Base-by-base conservation (phyloP, 2,329 filamentous ascomycete species). In the Fusarium dlaminii region DNA sequence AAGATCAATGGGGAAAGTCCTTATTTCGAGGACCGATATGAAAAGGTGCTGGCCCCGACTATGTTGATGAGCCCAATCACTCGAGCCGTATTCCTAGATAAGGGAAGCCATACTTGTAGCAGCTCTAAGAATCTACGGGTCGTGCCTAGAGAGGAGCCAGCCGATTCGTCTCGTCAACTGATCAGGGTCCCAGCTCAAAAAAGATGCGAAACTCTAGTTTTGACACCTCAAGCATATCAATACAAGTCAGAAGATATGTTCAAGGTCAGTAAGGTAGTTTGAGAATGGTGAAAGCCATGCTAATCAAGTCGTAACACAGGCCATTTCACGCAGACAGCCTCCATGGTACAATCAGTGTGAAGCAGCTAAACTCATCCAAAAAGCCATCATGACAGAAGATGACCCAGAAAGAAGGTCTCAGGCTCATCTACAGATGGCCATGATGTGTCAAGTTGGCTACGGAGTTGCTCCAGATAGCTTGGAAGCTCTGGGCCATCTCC, bases 171-270 rank as follows among this genome's bases (percentile, higher is more conserved):
- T 27, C 57, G 27, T 9, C 57, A 66, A 42, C 6, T 66, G 11
- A 37, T 27, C 15, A 66, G 34, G 27, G 22, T 48, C 10, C 27
- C 37, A 13, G 37, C 32, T 18, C 22, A n/a, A 13, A 61, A 37
- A 37, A 40, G 48, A 20, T n/a, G n/a, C 14, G 63, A 52, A 20
- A 56, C 42, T 30, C 29, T 66, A 15, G 29, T 36, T 36, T 20
- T 66, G 29, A 40, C 57, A 6, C 63, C 63, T 12, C 63, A 66
- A n/a, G 40, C 46, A 3, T 52, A 66, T 27, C 42, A 39, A 42
- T 66, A 62, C 32, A 37, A 51, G 17, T 29, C 36, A n/a, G 63
- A 66, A 30, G 63, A 66, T 40, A 66, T 66, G 63, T 66, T 66
- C 24, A 54, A 46, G 18, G 63, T 62, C 9, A 32, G 56, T 43